Evolutionary conservation across 495 filamentous ascomycete genomes (phyloP).

Genomic region (Neurospora sp.): DNA sequence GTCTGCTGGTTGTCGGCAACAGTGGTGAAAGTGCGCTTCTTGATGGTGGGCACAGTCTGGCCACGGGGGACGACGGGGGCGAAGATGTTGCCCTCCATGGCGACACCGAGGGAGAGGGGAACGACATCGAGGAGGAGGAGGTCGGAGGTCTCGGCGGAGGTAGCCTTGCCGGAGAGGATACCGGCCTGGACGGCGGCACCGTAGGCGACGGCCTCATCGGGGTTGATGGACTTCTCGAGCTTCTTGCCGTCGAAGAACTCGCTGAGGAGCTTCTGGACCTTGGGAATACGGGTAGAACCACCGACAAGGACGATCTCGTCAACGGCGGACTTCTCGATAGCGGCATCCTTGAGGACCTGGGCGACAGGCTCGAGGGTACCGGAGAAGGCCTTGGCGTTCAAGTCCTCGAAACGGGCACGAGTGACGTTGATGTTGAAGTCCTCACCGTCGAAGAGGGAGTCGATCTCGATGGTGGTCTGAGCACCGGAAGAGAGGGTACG

Average conservation of each 20-base stretch:
- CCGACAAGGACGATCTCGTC: conserved; percentile 98
- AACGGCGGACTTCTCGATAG: conserved; percentile 85
- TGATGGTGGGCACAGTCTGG: conserved; percentile 83
- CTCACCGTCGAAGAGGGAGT: conserved; percentile 94
- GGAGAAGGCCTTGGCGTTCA: conserved; percentile 94
- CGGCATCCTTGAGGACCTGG: conserved; percentile 95
- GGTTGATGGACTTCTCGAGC: conserved; percentile 99
- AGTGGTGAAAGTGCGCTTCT: conserved; percentile 96
- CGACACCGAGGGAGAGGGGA: conserved; percentile 96
- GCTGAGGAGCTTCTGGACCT: conserved; percentile 95
- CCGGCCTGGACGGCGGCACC: conserved; percentile 97
- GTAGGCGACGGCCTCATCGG: conserved; percentile 97
- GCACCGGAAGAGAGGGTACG: conserved; percentile 93
- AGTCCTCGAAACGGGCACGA: conserved; percentile 97
- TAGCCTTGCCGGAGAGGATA: conserved; percentile 95
- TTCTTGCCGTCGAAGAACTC: conserved; percentile 99
- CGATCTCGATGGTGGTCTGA: conserved; percentile 97
- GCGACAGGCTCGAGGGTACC: conserved; percentile 96
- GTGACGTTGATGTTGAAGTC: conserved; percentile 99
- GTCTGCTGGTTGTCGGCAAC: conserved; percentile 95
- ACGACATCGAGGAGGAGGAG: conserved; percentile 94
- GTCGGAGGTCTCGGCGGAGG: conserved; percentile 88
- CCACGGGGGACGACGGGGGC: conserved; percentile 90
- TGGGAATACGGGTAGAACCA: conserved; percentile 98
- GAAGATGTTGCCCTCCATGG: conserved; percentile 99